Evolutionary conservation across 805 yeast genomes (phyloP), one percentile per base, ranked within the genome.

Genomic region (Spathaspora passalidarum): DNA sequence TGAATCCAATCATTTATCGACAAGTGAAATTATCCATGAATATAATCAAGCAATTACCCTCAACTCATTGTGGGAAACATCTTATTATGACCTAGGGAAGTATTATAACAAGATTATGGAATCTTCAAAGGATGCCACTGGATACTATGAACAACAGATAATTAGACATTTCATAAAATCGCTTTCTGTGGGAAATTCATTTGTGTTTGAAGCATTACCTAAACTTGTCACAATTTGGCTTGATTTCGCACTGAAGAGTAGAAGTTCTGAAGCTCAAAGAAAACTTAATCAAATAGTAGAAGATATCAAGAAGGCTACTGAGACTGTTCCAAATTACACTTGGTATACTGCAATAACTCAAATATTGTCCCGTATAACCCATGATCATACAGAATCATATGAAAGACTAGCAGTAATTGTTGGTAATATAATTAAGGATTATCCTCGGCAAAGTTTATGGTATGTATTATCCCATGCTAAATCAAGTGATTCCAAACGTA

Each of bases 311-410:
- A 69, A 69, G 19, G 72, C 78, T 4, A 57, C 74, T 7, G 66
- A 44, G 54, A 61, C 47, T 60, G 83, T 58, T 79, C 90, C 53
- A 61, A 72, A 32, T 3, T 69, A 68, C 48, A 70, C 65, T 63
- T 89, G 97, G 87, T 92, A 86, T 60, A 76, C 90, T 0, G 96
- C 89, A 0, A 69, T 92, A 17, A 87, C 97, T 0, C 98, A 94
- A 60, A 61, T 94, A 29, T 67, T 92, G 4, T 89, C 97, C 0
- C 75, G 98, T 55, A 73, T 91, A 47, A 70, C 80, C 1, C 94
- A 88, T 55, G 68, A 76, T 0, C 82, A 85, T 51, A 63, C 65
- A 1, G 68, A 72, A 0, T 81, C 94, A 0, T 77, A 75, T 22
- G 74, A 72, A 1, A 63, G 82, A 17, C 72, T 94, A 13, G 63